phyloP scores from a whole-genome alignment of 2,329 filamentous ascomycete genomes.

The Fusarium papillatum region DNA sequence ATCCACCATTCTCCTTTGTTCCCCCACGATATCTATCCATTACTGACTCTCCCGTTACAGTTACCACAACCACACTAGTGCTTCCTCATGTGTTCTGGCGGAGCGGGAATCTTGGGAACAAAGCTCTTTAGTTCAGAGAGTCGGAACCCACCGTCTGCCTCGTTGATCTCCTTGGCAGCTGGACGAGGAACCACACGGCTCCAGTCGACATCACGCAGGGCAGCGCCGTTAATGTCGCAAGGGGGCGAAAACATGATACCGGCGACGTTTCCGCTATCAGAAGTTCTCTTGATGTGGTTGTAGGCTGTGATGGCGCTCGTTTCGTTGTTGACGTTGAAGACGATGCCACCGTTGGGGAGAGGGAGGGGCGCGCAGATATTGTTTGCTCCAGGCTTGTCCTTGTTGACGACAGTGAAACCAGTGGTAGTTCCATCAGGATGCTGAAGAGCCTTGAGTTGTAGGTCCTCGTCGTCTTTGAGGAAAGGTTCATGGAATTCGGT shows the following conservation, averaged over 20 bases:
- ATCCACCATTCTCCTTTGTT: not conserved
- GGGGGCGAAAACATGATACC: slow-evolving; percentile 23
- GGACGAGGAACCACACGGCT: not conserved
- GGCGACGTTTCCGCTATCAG: not conserved
- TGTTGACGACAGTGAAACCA: slow-evolving; percentile 10
- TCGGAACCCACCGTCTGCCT: not conserved
- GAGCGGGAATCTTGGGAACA: not conserved
- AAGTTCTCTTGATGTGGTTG: not conserved
- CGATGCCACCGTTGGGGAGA: slow-evolving; percentile 6
- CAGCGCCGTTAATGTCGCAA: not conserved
- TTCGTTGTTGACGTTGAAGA: not conserved
- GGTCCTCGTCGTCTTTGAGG: slow-evolving; percentile 14
- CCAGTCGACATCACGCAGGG: slow-evolving; percentile 16
- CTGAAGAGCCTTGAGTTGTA: slow-evolving; percentile 18
- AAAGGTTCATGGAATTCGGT: not conserved
- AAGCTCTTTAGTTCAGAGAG: not conserved
- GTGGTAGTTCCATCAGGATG: not conserved
- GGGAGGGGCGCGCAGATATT: slow-evolving; percentile 20
- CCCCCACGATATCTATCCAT: not conserved
- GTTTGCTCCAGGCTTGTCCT: not conserved
- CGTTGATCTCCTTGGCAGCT: not conserved
- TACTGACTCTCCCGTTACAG: not conserved
- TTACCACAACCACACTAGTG: not conserved
- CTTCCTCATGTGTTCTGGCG: not conserved
- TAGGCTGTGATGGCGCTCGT: not conserved